These are phyloP conservation scores for Trichoderma sp. DNA, from an alignment of 2,329 filamentous ascomycete species.

Conservation along the genomic window DNA sequence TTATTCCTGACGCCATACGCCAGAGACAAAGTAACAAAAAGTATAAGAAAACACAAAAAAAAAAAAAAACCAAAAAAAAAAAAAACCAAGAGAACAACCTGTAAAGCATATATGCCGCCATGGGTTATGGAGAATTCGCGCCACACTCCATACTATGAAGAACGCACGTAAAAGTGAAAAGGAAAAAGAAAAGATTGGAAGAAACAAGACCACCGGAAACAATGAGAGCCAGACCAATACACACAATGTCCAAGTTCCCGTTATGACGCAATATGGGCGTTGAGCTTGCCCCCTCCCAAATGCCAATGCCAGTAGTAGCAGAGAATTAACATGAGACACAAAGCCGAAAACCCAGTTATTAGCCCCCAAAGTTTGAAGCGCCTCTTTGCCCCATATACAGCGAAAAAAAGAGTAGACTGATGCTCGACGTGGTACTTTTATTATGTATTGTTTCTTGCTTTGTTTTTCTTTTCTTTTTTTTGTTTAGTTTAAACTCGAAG, in stretches of 20 bases:
- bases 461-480: neutral
- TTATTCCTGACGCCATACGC: slow-evolving; percentile 22
- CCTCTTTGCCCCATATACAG: neutral
- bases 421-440: neutral
- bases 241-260: neutral
- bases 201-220: neutral
- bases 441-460: neutral
- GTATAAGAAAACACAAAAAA: no score
- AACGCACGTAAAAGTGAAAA: neutral
- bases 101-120: neutral
- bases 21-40: slow-evolving; percentile 10
- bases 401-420: neutral
- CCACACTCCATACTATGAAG: neutral
- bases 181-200: neutral
- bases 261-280: neutral
- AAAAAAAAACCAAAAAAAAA: slow-evolving; percentile 14
- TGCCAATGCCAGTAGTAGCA: neutral
- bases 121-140: slow-evolving; percentile 2
- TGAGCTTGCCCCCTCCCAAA: neutral
- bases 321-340: neutral
- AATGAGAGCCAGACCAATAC: neutral
- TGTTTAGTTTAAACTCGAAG: neutral
- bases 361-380: neutral
- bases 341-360: slow-evolving; percentile 4
- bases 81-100: neutral